Conservation (phyloP, 305 asterid species). For the Fraxinus sp. region DNA sequence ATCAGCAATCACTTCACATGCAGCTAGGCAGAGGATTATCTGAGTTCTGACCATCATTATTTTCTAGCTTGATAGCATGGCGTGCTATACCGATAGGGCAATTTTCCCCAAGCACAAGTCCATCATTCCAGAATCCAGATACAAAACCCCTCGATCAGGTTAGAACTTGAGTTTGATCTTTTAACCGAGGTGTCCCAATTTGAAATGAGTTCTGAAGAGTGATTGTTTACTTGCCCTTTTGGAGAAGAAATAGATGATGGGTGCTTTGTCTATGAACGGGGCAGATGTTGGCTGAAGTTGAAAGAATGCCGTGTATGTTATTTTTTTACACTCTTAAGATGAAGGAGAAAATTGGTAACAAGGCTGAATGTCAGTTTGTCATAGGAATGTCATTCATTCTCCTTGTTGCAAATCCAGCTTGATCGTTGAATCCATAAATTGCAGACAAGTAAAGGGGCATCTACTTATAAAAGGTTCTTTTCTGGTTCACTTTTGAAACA, state of each 20-base stretch:
- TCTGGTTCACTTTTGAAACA: not conserved
- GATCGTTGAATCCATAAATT: not conserved
- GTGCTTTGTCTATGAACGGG: conserved; percentile 76
- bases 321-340: not conserved
- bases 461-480: not conserved
- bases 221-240: conserved; percentile 14
- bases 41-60: conserved; percentile 44
- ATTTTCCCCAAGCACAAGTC: conserved; percentile 40
- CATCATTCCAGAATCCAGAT: conserved; percentile 51
- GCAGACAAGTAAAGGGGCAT: not conserved
- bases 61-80: conserved; percentile 77
- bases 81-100: conserved; percentile 80
- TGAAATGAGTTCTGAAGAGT: conserved; percentile 15
- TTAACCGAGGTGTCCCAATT: not conserved
- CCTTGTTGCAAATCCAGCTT: not conserved
- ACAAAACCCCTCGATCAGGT: conserved; percentile 88
- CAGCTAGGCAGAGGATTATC: conserved; percentile 47
- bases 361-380: not conserved
- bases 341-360: not conserved
- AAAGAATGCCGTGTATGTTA: not conserved
- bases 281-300: conserved; percentile 9
- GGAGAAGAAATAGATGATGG: conserved; percentile 20
- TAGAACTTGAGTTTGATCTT: conserved; percentile 15
- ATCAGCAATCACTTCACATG: not conserved
- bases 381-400: not conserved